Base-by-base conservation (phyloP, 371 early-diverging fungal genomes). In the Smittium culicis region DNA sequence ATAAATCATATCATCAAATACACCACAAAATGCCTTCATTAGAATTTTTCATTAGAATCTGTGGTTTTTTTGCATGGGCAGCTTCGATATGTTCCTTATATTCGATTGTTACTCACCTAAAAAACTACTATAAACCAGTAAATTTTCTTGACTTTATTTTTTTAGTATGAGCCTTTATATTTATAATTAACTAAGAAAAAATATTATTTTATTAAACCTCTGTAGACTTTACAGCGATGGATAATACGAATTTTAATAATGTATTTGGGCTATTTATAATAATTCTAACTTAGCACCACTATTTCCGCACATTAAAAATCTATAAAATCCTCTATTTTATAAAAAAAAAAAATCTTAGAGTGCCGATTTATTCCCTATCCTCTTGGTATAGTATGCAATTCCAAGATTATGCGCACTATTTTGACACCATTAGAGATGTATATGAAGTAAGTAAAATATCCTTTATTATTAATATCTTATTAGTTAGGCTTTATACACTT, bases 341-440 rank as follows among this genome's bases (percentile, higher is more conserved):
- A 34, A 32, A 63, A 34, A 64, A 35, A 8, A 25, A 11, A 24
- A 2, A 35, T n/a, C 27, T 33, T 66, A 66, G 67, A 59, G 91
- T 94, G 1, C 95, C 95, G 5, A 82, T 95, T 16, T 95, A 92
- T 69, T 91, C 92, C 29, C 75, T 94, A 29, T 88, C 92, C 17
- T 92, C 96, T 0, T 87, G 87, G 75, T 81, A 85, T 24, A 86
- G 87, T 28, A 76, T 95, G 35, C 80, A 85, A 17, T 90, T 89
- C 25, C 75, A 85, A n/a, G 76, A 81, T 61, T 78, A 82, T 1
- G 87, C 94, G 2, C 88, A 90, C 66, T 94, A 90, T 71, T 86
- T 94, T 17, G 97, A 96, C 69, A 87, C 92, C 0, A 80, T 96
- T 66, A 83, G 95, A 65, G 97, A 96, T 67, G 83, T 94, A 16